Evolutionary conservation across 208 protist genomes (phyloP).

Genomic region (Trypanosoma mega): DNA sequence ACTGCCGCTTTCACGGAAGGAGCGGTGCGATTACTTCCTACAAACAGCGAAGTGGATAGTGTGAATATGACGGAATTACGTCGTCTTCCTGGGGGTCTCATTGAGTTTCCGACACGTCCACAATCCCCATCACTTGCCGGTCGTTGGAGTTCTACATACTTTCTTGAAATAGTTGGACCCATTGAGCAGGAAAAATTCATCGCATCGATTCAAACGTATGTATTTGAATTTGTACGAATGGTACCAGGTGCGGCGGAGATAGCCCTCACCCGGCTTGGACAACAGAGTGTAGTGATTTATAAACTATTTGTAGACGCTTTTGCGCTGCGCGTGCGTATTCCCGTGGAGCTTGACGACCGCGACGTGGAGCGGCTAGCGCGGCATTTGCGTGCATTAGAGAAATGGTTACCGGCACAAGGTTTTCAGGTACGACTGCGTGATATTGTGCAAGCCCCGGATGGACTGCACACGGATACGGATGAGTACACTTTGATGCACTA

Average conservation of each 20-base stretch:
- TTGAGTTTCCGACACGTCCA: conserved; percentile 51
- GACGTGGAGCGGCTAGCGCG: conserved; percentile 37
- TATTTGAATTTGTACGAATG: conserved; percentile 32
- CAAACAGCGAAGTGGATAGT: conserved; percentile 66
- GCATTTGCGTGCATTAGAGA: conserved; percentile 27
- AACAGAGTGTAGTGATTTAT: conserved; percentile 62
- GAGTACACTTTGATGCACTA: conserved; percentile 67
- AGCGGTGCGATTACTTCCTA: conserved; percentile 85
- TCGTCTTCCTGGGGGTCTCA: conserved; percentile 57
- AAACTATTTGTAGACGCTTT: conserved; percentile 77
- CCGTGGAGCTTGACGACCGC: conserved; percentile 35
- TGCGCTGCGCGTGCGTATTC: conserved; percentile 76
- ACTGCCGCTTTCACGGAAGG: too few species aligned
- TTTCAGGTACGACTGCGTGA: conserved; percentile 57
- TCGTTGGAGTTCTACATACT: conserved; percentile 69
- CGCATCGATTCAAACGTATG: conserved; percentile 27
- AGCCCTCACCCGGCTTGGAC: conserved; percentile 15
- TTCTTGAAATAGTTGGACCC: conserved; percentile 41
- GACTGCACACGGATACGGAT: conserved; percentile 78
- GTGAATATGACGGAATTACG: conserved; percentile 67
- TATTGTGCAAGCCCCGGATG: conserved; percentile 51
- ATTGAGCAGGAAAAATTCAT: conserved; percentile 10
- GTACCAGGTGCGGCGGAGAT: conserved; percentile 17
- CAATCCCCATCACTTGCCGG: conserved; percentile 52
- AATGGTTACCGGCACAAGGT: conserved; percentile 20